These are phyloP conservation scores for Ogataea salicorniae DNA, from an alignment of 805 yeast species.

Conservation along the genomic window DNA sequence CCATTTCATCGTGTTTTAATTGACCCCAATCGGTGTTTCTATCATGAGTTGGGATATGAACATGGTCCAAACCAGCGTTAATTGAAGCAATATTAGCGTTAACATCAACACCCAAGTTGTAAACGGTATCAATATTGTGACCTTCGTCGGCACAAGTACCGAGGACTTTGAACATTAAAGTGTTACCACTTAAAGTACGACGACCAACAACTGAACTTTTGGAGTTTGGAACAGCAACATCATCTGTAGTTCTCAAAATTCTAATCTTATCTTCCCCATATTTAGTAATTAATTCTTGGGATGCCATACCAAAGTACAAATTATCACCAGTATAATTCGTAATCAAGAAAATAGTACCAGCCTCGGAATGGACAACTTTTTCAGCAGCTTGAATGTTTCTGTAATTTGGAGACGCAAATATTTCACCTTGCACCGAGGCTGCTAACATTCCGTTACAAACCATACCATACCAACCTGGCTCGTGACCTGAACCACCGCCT, in stretches of 20 bases:
- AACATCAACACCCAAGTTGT: constrained; percentile 25
- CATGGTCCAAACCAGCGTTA: constrained; percentile 35
- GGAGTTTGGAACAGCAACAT: constrained; percentile 31
- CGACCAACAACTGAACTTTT: constrained; percentile 33
- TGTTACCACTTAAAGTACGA: constrained; percentile 33
- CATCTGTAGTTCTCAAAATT: constrained; percentile 30
- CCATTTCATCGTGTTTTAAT: constrained; percentile 28
- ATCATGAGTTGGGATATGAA: constrained; percentile 33
- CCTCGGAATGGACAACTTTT: constrained; percentile 31
- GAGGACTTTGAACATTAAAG: constrained; percentile 28
- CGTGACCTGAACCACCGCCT: constrained; percentile 43
- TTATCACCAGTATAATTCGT: constrained; percentile 38
- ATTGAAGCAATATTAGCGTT: constrained; percentile 30
- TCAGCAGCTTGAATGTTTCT: constrained; percentile 35
- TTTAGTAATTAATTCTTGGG: constrained; percentile 30
- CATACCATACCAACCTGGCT: constrained; percentile 38
- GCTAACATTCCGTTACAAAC: constrained; percentile 36
- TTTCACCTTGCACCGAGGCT: constrained; percentile 38
- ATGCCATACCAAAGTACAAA: constrained; percentile 36
- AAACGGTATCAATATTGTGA: constrained; percentile 24
- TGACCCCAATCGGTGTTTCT: constrained; percentile 20
- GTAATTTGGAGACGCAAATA: constrained; percentile 38
- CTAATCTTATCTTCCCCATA: constrained; percentile 29
- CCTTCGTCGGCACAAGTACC: constrained; percentile 31
- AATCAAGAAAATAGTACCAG: constrained; percentile 31